Conservation (phyloP, 2,329 filamentous ascomycete genomes). For the Claviceps capensis region DNA sequence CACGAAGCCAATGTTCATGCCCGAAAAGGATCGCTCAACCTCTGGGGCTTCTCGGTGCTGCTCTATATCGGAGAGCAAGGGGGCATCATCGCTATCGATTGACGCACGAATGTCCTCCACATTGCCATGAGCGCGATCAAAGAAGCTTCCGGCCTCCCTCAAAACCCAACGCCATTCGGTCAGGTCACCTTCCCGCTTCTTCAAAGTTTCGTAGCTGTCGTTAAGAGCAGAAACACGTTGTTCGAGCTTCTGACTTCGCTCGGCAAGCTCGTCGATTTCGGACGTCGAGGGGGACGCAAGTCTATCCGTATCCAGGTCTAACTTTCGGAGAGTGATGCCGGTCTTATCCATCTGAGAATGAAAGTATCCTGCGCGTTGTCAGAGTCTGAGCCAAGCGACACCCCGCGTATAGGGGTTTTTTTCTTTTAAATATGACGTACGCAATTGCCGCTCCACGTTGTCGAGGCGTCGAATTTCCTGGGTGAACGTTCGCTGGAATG, state of each 20-base stretch:
- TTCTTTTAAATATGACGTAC: conserved; percentile 42
- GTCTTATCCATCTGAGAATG: conserved; percentile 91
- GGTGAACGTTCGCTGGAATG: conserved; percentile 94
- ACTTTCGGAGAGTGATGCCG: conserved; percentile 70
- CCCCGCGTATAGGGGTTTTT: conserved; percentile 1
- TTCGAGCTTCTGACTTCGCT: conserved; percentile 85
- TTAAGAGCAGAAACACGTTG: conserved; percentile 84
- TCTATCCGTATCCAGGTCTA: conserved; percentile 79
- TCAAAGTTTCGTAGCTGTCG: conserved; percentile 96
- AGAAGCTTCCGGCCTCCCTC: conserved; percentile 91
- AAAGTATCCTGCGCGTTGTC: conserved; percentile 61
- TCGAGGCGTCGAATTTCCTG: conserved; percentile 94
- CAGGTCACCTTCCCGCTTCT: conserved; percentile 92
- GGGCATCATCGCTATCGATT: conserved; percentile 81
- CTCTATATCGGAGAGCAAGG: conserved; percentile 84
- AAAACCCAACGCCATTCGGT: conserved; percentile 98
- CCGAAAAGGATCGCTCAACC: conserved; percentile 76
- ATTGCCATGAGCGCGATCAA: conserved; percentile 88
- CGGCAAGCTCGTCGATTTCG: conserved; percentile 91
- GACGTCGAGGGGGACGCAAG: conserved; percentile 79
- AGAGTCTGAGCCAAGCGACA: conserved; percentile 11
- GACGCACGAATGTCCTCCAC: conserved; percentile 93
- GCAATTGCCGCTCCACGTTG: conserved; percentile 94
- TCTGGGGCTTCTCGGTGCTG: conserved; percentile 57
- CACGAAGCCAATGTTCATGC: conserved; percentile 98